Conservation (phyloP, 257 asterid species). For the Solanum lignicaule region DNA sequence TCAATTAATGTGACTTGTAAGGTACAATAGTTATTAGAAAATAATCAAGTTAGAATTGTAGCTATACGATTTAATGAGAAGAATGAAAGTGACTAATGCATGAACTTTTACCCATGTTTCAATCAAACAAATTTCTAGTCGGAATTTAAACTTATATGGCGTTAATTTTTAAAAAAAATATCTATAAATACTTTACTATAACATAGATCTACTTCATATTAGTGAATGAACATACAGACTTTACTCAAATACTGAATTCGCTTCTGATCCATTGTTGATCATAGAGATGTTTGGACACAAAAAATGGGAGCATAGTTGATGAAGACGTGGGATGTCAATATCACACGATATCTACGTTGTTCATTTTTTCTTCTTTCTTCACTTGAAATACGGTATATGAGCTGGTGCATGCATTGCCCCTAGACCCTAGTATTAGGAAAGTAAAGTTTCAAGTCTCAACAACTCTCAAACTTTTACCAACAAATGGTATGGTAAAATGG, state of each 20-base stretch:
- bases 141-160: no score
- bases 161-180: no score
- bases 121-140: no score
- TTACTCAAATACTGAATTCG: no score
- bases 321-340: neutral
- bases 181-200: neutral
- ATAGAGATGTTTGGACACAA: neutral
- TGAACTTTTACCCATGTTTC: neutral
- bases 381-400: neutral
- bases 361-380: neutral
- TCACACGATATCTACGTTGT: neutral
- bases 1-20: neutral
- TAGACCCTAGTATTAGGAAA: neutral
- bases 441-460: neutral
- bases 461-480: neutral
- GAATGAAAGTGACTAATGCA: neutral
- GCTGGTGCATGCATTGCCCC: neutral
- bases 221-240: rapidly evolving
- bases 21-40: neutral
- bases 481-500: neutral
- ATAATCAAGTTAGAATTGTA: neutral
- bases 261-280: neutral
- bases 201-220: no score
- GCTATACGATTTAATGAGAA: neutral
- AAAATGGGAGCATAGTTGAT: neutral